Evolutionary conservation across 345 rosid genomes (phyloP).

Genomic region (Conringia planisiliqua): DNA sequence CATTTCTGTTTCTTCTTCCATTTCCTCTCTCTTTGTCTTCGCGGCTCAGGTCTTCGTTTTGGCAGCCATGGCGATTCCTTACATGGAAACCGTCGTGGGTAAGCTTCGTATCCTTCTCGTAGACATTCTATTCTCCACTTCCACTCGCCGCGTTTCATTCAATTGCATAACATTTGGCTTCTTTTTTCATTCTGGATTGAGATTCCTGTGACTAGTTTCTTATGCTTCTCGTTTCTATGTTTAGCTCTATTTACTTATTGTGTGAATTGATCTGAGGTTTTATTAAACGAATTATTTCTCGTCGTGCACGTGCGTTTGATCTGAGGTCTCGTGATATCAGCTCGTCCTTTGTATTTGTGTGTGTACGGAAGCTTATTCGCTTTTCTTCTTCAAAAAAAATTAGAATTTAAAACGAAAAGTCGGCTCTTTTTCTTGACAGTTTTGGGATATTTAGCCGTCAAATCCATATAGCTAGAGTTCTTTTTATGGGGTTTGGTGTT

Average conservation of each 20-base stretch:
- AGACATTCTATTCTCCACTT: neutral
- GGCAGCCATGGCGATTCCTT: conserved; percentile 71
- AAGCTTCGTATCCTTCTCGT: conserved; percentile 5
- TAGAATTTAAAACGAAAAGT: conserved; percentile 5
- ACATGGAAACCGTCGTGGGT: conserved; percentile 93
- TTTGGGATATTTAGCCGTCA: no score
- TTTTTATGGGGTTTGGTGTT: neutral
- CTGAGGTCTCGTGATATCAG: conserved; percentile 5
- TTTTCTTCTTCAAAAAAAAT: neutral
- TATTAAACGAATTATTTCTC: neutral
- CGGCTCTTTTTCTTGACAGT: neutral
- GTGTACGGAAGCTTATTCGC: neutral
- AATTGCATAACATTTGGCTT: neutral
- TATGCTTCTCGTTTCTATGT: conserved; percentile 13
- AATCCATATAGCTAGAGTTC: neutral
- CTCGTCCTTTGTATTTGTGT: neutral
- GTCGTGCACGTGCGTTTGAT: conserved; percentile 5
- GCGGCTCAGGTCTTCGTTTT: conserved; percentile 6
- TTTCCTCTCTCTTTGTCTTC: conserved; percentile 5
- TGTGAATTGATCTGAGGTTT: conserved; percentile 13
- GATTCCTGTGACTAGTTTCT: neutral
- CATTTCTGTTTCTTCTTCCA: neutral
- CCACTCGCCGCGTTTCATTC: neutral
- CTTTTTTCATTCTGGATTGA: neutral
- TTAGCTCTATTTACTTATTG: neutral